Percentiles rank a stretch among this genome's conserved stretches.
These are phyloP conservation scores for Rhodotorula toruloides DNA, from an alignment of 768 basidiomycete species.

Conservation along the genomic window DNA sequence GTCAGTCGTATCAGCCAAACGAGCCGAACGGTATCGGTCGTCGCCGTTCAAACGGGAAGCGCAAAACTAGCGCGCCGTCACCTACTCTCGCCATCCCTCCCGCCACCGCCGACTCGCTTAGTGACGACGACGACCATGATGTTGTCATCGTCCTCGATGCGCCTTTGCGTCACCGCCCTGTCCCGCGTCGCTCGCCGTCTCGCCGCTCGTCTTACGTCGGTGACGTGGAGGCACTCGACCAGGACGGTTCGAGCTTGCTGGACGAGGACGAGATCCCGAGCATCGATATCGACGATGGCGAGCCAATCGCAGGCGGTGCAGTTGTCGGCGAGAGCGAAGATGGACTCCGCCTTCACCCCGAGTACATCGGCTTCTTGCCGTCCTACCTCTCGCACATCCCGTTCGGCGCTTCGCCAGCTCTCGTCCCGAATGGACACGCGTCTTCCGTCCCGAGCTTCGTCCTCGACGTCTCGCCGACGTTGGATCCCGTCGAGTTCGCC, in stretches of 20 bases:
- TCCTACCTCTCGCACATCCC: conserved; percentile 15
- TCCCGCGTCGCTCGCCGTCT: conserved; percentile 1
- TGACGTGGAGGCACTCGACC: conserved; percentile 5
- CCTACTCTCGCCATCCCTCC: background rate
- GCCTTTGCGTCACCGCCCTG: background rate
- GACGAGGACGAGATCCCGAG: conserved; percentile 28
- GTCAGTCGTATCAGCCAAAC: background rate
- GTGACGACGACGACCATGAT: conserved; percentile 17
- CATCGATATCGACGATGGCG: conserved; percentile 19
- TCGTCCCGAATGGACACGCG: too few species aligned
- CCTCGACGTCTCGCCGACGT: too few species aligned
- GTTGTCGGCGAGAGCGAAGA: conserved; percentile 1
- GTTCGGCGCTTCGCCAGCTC: too few species aligned
- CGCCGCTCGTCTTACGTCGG: conserved; percentile 6
- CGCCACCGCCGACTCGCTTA: background rate
- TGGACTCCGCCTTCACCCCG: background rate
- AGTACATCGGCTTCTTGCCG: conserved; percentile 29
- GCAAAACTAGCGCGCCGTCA: conserved; percentile 5
- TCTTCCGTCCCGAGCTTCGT: too few species aligned
- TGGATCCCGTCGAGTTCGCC: too few species aligned
- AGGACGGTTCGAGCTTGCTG: background rate
- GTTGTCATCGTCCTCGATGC: conserved; percentile 22
- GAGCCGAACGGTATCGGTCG: background rate
- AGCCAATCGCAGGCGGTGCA: background rate
- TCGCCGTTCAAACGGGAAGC: conserved; percentile 1